These are phyloP conservation scores for Botrytis medusae DNA, from an alignment of 2,329 filamentous ascomycete genomes.

Conservation along the genomic window DNA sequence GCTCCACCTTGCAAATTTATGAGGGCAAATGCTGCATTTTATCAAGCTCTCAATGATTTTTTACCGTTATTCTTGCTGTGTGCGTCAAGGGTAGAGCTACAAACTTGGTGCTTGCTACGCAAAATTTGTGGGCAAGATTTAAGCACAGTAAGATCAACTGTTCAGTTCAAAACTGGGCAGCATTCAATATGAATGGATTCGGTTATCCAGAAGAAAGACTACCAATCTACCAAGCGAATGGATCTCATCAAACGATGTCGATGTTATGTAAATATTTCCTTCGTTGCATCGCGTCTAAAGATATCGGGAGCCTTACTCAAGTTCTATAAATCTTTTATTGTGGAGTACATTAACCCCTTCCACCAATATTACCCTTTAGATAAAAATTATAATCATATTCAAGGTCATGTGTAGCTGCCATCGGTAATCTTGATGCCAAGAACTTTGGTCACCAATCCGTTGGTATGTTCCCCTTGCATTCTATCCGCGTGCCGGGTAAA, in stretches of 20 bases:
- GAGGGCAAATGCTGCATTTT: background rate
- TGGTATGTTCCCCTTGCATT: background rate
- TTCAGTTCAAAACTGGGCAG: background rate
- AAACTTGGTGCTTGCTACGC: background rate
- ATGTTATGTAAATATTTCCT: background rate
- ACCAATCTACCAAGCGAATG: background rate
- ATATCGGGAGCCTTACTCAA: background rate
- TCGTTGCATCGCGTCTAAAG: background rate
- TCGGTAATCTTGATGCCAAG: background rate
- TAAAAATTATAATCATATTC: background rate
- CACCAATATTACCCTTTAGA: background rate
- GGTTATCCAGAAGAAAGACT: background rate
- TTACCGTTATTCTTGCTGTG: background rate
- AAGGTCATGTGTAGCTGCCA: background rate
- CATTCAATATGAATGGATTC: background rate
- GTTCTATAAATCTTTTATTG: background rate
- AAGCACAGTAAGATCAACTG: background rate
- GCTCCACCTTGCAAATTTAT: background rate
- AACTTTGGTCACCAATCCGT: background rate
- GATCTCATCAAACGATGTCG: background rate
- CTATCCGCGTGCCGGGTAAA: constrained; percentile 4
- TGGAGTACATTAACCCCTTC: background rate
- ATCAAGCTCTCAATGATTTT: background rate
- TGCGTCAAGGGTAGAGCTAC: background rate
- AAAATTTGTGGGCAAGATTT: background rate